Evolutionary conservation across 2,329 filamentous ascomycete species (phyloP).

Genomic region (Aspergillus sp.): DNA sequence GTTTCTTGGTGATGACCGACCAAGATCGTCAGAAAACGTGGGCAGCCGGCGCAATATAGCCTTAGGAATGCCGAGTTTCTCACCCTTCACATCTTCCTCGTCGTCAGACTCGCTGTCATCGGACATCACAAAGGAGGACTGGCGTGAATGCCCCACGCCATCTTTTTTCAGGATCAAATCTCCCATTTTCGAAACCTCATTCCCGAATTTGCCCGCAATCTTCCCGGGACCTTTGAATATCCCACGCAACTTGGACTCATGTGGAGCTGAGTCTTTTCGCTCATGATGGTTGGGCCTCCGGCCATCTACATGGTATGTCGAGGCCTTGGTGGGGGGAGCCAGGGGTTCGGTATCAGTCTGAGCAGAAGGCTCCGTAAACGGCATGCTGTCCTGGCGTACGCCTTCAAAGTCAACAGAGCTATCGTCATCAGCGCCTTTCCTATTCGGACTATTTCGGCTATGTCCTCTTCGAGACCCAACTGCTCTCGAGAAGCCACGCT

Average conservation of each 20-base stretch:
- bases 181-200: slow-evolving; percentile 62
- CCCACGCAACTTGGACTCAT: slow-evolving; percentile 64
- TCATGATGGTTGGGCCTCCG: slow-evolving; percentile 21
- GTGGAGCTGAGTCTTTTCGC: slow-evolving; percentile 32
- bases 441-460: slow-evolving; percentile 38
- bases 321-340: slow-evolving; percentile 27
- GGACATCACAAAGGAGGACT: slow-evolving; percentile 47
- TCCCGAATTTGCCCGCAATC: slow-evolving; percentile 71
- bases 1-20: slow-evolving; percentile 32
- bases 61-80: slow-evolving; percentile 29
- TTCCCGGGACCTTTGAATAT: slow-evolving; percentile 73
- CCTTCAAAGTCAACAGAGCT: slow-evolving; percentile 19
- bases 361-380: slow-evolving; percentile 17
- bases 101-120: slow-evolving; percentile 49
- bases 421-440: slow-evolving; percentile 37
- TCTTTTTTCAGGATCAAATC: slow-evolving; percentile 63
- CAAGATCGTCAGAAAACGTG: slow-evolving; percentile 36
- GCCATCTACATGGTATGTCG: slow-evolving; percentile 26
- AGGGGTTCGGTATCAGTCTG: slow-evolving; percentile 26
- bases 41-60: slow-evolving; percentile 32
- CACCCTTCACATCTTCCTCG: slow-evolving; percentile 37
- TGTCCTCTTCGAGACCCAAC: slow-evolving; percentile 41
- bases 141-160: slow-evolving; percentile 41
- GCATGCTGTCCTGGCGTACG: slow-evolving; percentile 17
- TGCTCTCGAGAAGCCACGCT: slow-evolving; percentile 53